Conservation (phyloP, 2,329 filamentous ascomycete species). For the Microsporum canis region DNA sequence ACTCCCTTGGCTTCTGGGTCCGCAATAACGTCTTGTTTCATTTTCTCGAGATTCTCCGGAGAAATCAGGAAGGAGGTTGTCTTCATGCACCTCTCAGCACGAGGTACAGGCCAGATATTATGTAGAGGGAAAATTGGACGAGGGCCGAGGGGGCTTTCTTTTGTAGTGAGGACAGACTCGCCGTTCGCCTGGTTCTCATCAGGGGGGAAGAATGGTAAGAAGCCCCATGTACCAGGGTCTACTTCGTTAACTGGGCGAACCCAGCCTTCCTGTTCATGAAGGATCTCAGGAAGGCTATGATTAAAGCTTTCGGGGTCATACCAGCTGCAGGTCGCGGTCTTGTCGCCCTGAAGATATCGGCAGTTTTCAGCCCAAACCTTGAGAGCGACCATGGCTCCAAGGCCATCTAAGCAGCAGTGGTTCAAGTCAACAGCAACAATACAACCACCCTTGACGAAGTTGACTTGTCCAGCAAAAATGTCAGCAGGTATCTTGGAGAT, state of each 20-base stretch:
- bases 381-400: background rate
- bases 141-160: background rate
- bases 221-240: slow-evolving; percentile 2
- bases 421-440: slow-evolving; percentile 3
- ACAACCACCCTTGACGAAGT: slow-evolving; percentile 1
- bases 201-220: slow-evolving; percentile 2
- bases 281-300: background rate
- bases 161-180: background rate
- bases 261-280: slow-evolving; percentile 3
- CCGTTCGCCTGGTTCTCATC: background rate
- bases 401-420: slow-evolving; percentile 4
- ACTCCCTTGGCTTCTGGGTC: slow-evolving; percentile 3
- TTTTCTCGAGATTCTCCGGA: background rate
- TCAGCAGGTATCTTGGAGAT: background rate
- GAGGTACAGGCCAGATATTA: background rate
- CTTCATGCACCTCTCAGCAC: slow-evolving; percentile 1
- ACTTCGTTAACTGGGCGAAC: background rate
- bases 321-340: slow-evolving; percentile 2
- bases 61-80: slow-evolving; percentile 2
- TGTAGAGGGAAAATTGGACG: background rate
- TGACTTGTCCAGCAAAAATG: slow-evolving; percentile 3
- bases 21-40: slow-evolving; percentile 5
- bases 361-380: slow-evolving; percentile 4
- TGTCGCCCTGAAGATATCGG: slow-evolving; percentile 2
- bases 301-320: slow-evolving; percentile 5